Base-by-base conservation (phyloP, 352 stramenopile species). In the Phytophthora foliorum region DNA sequence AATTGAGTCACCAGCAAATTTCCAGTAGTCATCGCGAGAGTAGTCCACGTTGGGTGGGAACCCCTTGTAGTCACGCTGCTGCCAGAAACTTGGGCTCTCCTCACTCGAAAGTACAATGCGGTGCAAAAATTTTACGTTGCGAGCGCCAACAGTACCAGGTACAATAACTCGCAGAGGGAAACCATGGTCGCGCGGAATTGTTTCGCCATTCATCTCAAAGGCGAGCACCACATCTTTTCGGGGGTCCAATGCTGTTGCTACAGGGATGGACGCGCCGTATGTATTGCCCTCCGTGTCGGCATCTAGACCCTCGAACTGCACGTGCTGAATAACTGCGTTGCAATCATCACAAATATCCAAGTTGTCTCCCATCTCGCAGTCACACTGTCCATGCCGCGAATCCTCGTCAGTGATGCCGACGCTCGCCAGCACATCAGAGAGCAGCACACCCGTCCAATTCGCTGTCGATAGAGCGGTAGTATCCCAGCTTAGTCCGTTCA, bases 181-280 rank as follows among this genome's bases (percentile, higher is more conserved):
- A 8, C 98, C 98, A 70, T 99, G 98, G 75, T 99, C 97, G 2
- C 94, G 84, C 10, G 93, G 92, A 48, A 98, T 92, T 6, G 84
- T 84, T 64, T 94, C 84, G 8, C 85, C 98, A 72, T 99, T 99
- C 97, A 99, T 99, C 86, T 99, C 96, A 62, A 99, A 99, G 4
- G 97, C 97, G n/a, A 99, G 70, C 52, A 99, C 78, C 8, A 98
- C 95, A 63, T 99, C 98, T 25, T 98, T 98, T 50, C 94, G 90
- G 14, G 92, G 90, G 73, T 97, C 91, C 6, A 98, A 66, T 3
- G 97, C 98, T 39, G 98, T 99, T 24, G 91, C 80, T 46, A 98
- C 88, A 10, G 92, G 97, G 56, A 98, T 98, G 24, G 82, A 97
- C 4, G 91, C 91, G 6, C 92, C 90, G 57, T 97, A 97, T 38